Evolutionary conservation across 306 rosid genomes (phyloP).

Genomic region (Inga oerstediana): DNA sequence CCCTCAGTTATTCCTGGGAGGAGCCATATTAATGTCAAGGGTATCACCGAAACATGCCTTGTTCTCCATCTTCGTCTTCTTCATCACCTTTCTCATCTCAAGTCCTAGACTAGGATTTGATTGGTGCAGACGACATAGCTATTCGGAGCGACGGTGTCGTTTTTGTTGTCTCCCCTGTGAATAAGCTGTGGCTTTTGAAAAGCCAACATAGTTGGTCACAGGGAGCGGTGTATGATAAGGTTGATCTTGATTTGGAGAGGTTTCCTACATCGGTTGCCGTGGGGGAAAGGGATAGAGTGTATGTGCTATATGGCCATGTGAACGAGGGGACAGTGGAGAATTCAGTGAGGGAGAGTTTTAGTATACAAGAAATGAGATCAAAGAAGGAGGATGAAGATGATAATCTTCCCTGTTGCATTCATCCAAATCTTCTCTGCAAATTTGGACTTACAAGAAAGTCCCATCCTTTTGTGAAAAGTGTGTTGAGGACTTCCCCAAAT

Average conservation of each 20-base stretch:
- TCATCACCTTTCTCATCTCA: conserved; percentile 21
- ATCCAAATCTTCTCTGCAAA: too few relatives aligned
- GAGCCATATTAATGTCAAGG: conserved; percentile 20
- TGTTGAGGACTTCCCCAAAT: too few relatives aligned
- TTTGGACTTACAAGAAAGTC: too few relatives aligned
- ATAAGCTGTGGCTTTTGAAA: conserved; percentile 65
- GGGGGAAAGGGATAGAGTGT: conserved; percentile 56
- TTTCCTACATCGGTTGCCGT: conserved; percentile 62
- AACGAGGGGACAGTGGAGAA: conserved; percentile 52
- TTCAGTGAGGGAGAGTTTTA: conserved; percentile 54
- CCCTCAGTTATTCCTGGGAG: background rate
- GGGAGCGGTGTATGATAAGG: conserved; percentile 57
- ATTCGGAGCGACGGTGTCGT: conserved; percentile 55
- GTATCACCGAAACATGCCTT: conserved; percentile 4
- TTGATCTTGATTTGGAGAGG: conserved; percentile 49
- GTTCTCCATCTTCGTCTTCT: background rate
- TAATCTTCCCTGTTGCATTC: background rate
- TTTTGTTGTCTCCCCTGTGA: conserved; percentile 52
- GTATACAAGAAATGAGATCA: conserved; percentile 67
- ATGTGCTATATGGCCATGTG: conserved; percentile 71
- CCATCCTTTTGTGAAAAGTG: too few relatives aligned
- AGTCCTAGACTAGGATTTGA: conserved; percentile 43
- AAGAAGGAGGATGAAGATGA: conserved; percentile 60
- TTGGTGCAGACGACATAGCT: conserved; percentile 61
- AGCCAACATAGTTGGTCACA: conserved; percentile 76